Evolutionary conservation across 2,329 filamentous ascomycete genomes (phyloP), one percentile per base, ranked within the genome.

Genomic region (Cladosporium velox): DNA sequence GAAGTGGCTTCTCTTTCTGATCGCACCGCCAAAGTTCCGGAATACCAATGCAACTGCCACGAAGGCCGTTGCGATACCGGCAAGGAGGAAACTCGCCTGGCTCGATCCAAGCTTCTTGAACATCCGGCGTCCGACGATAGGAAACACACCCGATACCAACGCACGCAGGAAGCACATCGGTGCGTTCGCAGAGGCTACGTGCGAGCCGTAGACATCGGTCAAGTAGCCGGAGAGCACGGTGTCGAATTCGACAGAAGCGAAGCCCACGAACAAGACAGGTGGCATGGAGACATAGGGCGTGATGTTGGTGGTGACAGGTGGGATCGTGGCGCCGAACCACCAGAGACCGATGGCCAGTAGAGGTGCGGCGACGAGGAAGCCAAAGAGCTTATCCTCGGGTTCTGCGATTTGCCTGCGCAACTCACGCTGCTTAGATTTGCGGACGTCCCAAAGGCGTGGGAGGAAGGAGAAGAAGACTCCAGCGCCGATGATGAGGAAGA

Each of bases 401-500:
- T 75, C 71, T 62, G 32, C 1, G 70, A 65, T 1, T 68, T 67
- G 18, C 71, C 69, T 6, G 47, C 72, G 65, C 14, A 64, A 67
- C 30, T 70, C 66, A 41, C 73, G 72, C 11, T 69, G 68, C 15
- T 73, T 70, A 34, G 77, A 70, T 6, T 79, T 70, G 15, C 73
- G 73, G 28, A 74, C 67, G 64, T 85, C 83, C 55, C 79, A 76
- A 4, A 83, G 61, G 0, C 83, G 79, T 0, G 80, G 79, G 1
- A 83, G 68, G 18, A 82, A 75, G 28, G 79, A 81, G 32, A 80
- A 69, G 12, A 77, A 49, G 1, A 80, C 75, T 4, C 83, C 82
- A 0, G 91, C 78, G 88, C 91, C 75, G 88, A 92, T 71, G 84
- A 79, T 69, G 74, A 82, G 82, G 77, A 90, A 84, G 79, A 76